Evolutionary conservation across 805 yeast genomes (phyloP).

Genomic region (Brettanomyces bruxellensis): DNA sequence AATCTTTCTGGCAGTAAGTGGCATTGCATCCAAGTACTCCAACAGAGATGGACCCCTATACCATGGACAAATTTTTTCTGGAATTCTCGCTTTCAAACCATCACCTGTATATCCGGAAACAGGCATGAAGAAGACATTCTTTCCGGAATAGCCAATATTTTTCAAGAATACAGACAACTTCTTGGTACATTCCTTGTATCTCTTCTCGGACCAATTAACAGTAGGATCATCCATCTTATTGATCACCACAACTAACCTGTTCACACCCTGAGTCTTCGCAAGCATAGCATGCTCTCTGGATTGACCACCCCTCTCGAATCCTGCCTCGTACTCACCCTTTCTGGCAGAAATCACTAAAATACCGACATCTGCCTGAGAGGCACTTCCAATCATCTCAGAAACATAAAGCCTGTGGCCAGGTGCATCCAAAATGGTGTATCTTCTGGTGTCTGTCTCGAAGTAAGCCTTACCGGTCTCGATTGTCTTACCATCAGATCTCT

Average conservation of each 20-base stretch:
- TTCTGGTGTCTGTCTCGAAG: slow-evolving; percentile 95
- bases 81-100: slow-evolving; percentile 82
- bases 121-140: slow-evolving; percentile 88
- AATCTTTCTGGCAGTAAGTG: slow-evolving; percentile 73
- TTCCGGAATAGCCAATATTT: slow-evolving; percentile 85
- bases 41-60: slow-evolving; percentile 86
- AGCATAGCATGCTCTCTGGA: slow-evolving; percentile 95
- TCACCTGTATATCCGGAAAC: slow-evolving; percentile 98
- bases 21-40: slow-evolving; percentile 80
- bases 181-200: slow-evolving; percentile 90
- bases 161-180: slow-evolving; percentile 72
- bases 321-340: slow-evolving; percentile 99
- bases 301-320: slow-evolving; percentile 98
- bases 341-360: slow-evolving; percentile 94
- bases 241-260: slow-evolving; percentile 84
- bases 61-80: slow-evolving; percentile 76
- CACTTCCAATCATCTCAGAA: slow-evolving; percentile 99
- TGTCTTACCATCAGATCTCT: slow-evolving; percentile 97
- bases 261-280: slow-evolving; percentile 98
- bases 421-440: slow-evolving; percentile 96
- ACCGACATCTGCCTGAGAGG: slow-evolving; percentile 99
- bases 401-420: slow-evolving; percentile 99
- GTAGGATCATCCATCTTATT: slow-evolving; percentile 99
- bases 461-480: slow-evolving; percentile 98
- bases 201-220: slow-evolving; percentile 89